A percentile compares a stretch with the other conserved stretches of the same genome.
Evolutionary conservation across 2,329 filamentous ascomycete genomes (phyloP).

Genomic region (Aspergillus ibericus): DNA sequence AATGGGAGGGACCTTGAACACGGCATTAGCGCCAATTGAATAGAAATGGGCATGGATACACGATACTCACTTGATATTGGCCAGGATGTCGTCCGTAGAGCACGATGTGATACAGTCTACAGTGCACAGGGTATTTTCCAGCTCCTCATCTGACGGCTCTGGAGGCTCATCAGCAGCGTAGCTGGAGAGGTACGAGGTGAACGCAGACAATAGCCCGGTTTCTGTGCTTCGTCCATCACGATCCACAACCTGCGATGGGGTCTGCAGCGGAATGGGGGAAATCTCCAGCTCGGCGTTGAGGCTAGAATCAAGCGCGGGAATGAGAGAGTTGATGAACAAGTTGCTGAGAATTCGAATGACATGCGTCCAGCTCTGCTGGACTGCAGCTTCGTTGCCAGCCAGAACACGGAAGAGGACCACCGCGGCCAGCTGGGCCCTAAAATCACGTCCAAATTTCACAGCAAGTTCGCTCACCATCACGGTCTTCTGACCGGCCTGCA

Average conservation of each 20-base stretch:
- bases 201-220: conserved; percentile 84
- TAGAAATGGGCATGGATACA: conserved; percentile 12
- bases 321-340: conserved; percentile 91
- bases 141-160: conserved; percentile 93
- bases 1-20: conserved; percentile 60
- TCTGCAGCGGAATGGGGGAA: conserved; percentile 82
- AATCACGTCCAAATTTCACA: conserved; percentile 90
- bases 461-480: conserved; percentile 99
- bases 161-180: conserved; percentile 97
- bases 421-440: conserved; percentile 88
- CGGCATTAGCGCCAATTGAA: conserved; percentile 15
- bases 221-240: conserved; percentile 76
- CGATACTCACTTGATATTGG: conserved; percentile 72
- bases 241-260: conserved; percentile 89
- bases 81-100: conserved; percentile 76
- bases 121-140: conserved; percentile 91
- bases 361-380: conserved; percentile 61
- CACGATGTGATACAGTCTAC: conserved; percentile 94
- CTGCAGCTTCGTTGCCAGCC: conserved; percentile 75
- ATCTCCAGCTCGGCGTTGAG: conserved; percentile 68
- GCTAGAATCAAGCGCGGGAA: conserved; percentile 73
- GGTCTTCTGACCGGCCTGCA: conserved; percentile 85
- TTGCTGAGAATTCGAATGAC: conserved; percentile 92
- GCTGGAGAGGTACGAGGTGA: conserved; percentile 96
- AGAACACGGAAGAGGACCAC: conserved; percentile 94